These are phyloP conservation scores for Aspergillus haitiensis DNA, from an alignment of 495 filamentous ascomycete species.

Conservation along the genomic window DNA sequence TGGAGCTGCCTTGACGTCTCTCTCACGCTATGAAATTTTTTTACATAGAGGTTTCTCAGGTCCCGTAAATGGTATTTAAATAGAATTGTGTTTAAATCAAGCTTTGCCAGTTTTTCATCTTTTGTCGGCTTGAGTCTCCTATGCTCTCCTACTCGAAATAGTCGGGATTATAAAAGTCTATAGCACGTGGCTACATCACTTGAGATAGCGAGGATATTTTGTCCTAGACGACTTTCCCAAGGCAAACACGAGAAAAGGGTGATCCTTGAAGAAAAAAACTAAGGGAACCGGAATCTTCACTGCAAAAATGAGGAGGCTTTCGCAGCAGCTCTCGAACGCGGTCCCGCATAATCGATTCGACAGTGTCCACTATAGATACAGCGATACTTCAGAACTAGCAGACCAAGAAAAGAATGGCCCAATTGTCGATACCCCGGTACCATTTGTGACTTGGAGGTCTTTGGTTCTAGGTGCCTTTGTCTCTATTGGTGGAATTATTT, in stretches of 20 bases:
- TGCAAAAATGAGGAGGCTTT: slow-evolving; percentile 2
- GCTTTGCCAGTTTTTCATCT: no score
- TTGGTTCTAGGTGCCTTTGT: slow-evolving; percentile 51
- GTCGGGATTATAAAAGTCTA: no score
- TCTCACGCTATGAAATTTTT: background rate
- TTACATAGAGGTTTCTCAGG: background rate
- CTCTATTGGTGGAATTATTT: slow-evolving; percentile 69
- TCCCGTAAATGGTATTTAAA: no score
- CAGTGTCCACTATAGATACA: background rate
- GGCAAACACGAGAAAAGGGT: background rate
- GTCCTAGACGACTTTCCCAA: background rate
- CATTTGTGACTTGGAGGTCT: slow-evolving; percentile 46
- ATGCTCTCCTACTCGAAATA: no score
- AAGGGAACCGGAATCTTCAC: background rate
- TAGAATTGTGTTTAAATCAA: no score
- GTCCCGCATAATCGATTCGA: slow-evolving; percentile 7
- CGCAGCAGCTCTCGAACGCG: slow-evolving; percentile 2
- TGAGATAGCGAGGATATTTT: no score
- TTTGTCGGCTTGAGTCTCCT: no score
- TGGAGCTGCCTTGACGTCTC: background rate
- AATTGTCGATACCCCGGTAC: slow-evolving; percentile 34
- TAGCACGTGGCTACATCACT: no score
- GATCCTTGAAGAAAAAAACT: background rate
- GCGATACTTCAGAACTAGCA: background rate
- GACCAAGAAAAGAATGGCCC: slow-evolving; percentile 6